These are phyloP conservation scores for Ganoderma boninense DNA, from an alignment of 1,284 basidiomycete genomes.

Conservation along the genomic window DNA sequence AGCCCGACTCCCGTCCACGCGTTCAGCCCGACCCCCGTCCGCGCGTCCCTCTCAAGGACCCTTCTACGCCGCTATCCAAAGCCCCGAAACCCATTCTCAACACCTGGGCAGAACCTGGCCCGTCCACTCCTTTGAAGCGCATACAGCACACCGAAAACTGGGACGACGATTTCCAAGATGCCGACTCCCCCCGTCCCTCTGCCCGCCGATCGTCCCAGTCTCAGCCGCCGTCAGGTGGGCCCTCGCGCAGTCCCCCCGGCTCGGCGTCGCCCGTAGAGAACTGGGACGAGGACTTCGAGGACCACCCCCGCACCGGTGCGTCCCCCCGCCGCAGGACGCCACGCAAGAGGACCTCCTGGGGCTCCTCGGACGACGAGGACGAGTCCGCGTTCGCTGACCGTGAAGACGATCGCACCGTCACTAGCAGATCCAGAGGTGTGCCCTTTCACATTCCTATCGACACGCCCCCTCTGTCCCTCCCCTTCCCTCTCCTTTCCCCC, in stretches of 20 bases:
- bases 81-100: constrained; percentile 35
- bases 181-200: constrained; percentile 26
- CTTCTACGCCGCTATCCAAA: constrained; percentile 30
- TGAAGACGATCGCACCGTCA: constrained; percentile 79
- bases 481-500: constrained; percentile 50
- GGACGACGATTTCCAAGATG: constrained; percentile 73
- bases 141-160: constrained; percentile 58
- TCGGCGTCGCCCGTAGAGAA: constrained; percentile 50
- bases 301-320: constrained; percentile 25
- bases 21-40: no score
- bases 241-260: not conserved
- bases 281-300: constrained; percentile 71
- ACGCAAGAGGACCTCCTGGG: constrained; percentile 39
- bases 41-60: constrained; percentile 9
- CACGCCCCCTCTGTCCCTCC: constrained; percentile 57
- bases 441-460: constrained; percentile 44
- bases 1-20: no score
- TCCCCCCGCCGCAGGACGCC: constrained; percentile 45
- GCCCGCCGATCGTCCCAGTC: constrained; percentile 11
- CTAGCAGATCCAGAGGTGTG: constrained; percentile 62
- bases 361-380: constrained; percentile 54
- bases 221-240: constrained; percentile 22
- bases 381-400: constrained; percentile 49
- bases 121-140: constrained; percentile 44
- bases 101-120: constrained; percentile 46